Percentiles rank a stretch among this genome's conserved stretches.
Conservation (phyloP, 331 rosid genomes). For the Spiraea crenata region DNA sequence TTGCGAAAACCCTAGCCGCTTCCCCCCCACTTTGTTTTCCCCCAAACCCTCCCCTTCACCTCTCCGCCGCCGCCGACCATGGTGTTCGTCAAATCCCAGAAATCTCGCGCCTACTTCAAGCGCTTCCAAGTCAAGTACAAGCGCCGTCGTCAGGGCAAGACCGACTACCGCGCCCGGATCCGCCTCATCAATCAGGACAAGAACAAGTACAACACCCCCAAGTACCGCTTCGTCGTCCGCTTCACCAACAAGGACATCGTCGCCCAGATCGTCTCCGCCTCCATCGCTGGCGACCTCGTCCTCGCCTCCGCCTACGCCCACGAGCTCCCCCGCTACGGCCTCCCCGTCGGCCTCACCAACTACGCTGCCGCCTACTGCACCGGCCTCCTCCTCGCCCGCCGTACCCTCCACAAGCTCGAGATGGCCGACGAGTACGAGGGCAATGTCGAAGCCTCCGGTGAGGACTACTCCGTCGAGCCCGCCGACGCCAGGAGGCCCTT, state of each 20-base stretch:
- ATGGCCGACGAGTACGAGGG: slow-evolving; percentile 83
- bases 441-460: slow-evolving; percentile 43
- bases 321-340: slow-evolving; percentile 70
- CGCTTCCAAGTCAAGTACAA: slow-evolving; percentile 65
- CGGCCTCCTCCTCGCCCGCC: slow-evolving; percentile 82
- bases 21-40: neutral
- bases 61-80: neutral
- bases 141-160: slow-evolving; percentile 79
- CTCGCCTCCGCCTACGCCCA: slow-evolving; percentile 78
- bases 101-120: slow-evolving; percentile 58
- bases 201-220: slow-evolving; percentile 85
- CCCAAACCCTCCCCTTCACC: neutral
- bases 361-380: slow-evolving; percentile 94
- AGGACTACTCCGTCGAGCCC: slow-evolving; percentile 16
- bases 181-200: slow-evolving; percentile 87
- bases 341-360: slow-evolving; percentile 75
- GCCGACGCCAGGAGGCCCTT: neutral
- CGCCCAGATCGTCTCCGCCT: slow-evolving; percentile 72
- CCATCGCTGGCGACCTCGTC: slow-evolving; percentile 72
- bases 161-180: slow-evolving; percentile 81
- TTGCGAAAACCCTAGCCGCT: slow-evolving; percentile 12
- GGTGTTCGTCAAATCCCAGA: slow-evolving; percentile 57
- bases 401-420: slow-evolving; percentile 64
- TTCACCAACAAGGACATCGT: slow-evolving; percentile 66
- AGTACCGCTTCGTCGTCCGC: slow-evolving; percentile 75